Conservation (phyloP, 495 filamentous ascomycete species). For the Pseudoneurospora amorphoporcata region DNA sequence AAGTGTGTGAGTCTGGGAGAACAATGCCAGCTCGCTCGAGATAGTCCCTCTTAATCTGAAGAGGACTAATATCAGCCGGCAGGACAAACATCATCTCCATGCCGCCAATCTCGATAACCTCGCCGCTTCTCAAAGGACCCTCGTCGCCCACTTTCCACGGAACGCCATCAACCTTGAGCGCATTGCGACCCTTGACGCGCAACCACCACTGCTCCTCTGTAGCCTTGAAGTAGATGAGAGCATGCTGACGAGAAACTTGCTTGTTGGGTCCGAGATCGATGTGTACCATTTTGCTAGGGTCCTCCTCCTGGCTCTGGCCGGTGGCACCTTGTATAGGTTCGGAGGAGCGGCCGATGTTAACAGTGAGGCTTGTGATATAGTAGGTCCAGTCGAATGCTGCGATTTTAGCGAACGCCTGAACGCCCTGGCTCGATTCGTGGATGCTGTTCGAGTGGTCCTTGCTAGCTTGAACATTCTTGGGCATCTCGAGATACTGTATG, state of each 20-base stretch:
- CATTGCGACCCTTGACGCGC: conserved; percentile 79
- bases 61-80: conserved; percentile 48
- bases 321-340: conserved; percentile 30
- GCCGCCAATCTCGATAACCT: conserved; percentile 81
- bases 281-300: conserved; percentile 48
- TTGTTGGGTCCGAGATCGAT: conserved; percentile 93
- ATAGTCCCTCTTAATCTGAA: conserved; percentile 45
- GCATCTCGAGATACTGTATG: conserved; percentile 54
- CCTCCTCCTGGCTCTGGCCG: conserved; percentile 18
- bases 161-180: conserved; percentile 66
- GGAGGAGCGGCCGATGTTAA: conserved; percentile 77
- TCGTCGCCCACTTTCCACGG: conserved; percentile 54
- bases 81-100: conserved; percentile 97
- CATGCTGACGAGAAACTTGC: conserved; percentile 80
- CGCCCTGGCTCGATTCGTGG: conserved; percentile 59
- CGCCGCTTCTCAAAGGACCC: conserved; percentile 62
- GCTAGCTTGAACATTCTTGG: conserved; percentile 53
- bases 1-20: conserved; percentile 14
- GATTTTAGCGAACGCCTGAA: conserved; percentile 89
- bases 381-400: conserved; percentile 90
- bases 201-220: conserved; percentile 67
- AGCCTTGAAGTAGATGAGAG: conserved; percentile 69
- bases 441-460: conserved; percentile 63
- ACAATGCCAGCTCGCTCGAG: conserved; percentile 41
- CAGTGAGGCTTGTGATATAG: conserved; percentile 68